These are phyloP conservation scores for Xylaria intraflava DNA, from an alignment of 495 filamentous ascomycete genomes.

Conservation along the genomic window DNA sequence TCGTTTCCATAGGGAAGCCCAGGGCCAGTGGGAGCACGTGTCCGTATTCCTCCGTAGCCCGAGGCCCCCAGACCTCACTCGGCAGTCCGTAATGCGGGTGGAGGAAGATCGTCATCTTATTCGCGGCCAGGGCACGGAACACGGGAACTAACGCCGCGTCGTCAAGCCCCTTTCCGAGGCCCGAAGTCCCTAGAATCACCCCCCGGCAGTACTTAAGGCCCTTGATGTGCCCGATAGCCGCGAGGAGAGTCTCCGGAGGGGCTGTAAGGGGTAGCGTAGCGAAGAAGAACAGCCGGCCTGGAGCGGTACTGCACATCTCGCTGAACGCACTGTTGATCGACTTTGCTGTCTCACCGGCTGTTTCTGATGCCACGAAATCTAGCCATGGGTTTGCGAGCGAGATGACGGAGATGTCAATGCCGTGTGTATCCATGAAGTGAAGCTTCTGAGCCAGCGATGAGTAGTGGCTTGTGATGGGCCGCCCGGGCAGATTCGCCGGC, in stretches of 20 bases:
- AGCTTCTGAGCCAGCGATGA: slow-evolving; percentile 67
- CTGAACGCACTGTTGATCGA: slow-evolving; percentile 74
- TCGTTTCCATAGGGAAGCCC: slow-evolving; percentile 91
- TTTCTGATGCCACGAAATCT: slow-evolving; percentile 64
- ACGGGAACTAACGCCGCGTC: slow-evolving; percentile 65
- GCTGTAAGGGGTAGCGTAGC: slow-evolving; percentile 74
- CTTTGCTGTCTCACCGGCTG: slow-evolving; percentile 55
- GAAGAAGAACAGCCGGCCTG: slow-evolving; percentile 67
- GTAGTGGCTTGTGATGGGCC: slow-evolving; percentile 71
- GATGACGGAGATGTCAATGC: slow-evolving; percentile 76
- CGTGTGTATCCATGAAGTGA: slow-evolving; percentile 78
- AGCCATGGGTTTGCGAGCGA: slow-evolving; percentile 95
- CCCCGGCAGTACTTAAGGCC: slow-evolving; percentile 64
- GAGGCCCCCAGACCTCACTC: slow-evolving; percentile 64
- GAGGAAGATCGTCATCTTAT: slow-evolving; percentile 64
- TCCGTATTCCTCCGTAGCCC: slow-evolving; percentile 62
- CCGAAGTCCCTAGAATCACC: slow-evolving; percentile 81
- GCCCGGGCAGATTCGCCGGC: slow-evolving; percentile 42
- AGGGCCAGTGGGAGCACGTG: slow-evolving; percentile 83
- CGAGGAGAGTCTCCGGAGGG: slow-evolving; percentile 50
- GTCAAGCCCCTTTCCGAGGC: slow-evolving; percentile 75
- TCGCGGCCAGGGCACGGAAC: slow-evolving; percentile 59
- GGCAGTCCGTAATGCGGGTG: slow-evolving; percentile 94
- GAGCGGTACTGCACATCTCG: slow-evolving; percentile 52
- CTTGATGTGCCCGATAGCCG: slow-evolving; percentile 57